Evolutionary conservation across 768 basidiomycete genomes (phyloP).

Genomic region (Fibroporia radiculosa): DNA sequence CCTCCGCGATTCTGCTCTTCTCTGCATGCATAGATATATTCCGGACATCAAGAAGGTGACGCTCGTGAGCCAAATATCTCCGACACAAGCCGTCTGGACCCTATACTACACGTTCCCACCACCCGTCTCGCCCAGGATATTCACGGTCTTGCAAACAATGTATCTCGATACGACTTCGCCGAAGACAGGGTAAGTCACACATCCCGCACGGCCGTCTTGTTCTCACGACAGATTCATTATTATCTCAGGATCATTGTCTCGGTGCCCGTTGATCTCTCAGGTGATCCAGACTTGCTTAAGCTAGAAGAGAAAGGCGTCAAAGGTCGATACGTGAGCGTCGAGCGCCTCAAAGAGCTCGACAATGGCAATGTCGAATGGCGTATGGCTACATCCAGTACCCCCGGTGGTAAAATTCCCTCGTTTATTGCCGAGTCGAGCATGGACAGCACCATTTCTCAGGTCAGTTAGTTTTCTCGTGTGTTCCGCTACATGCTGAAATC

Average conservation of each 20-base stretch:
- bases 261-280: constrained; percentile 59
- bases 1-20: background rate
- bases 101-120: constrained; percentile 66
- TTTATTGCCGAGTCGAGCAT: constrained; percentile 57
- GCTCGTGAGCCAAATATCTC: constrained; percentile 54
- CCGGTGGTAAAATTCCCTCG: constrained; percentile 61
- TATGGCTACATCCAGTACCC: constrained; percentile 71
- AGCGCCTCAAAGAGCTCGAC: constrained; percentile 53
- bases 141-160: constrained; percentile 65
- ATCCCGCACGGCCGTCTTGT: background rate
- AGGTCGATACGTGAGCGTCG: constrained; percentile 65
- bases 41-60: constrained; percentile 55
- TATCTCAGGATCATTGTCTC: constrained; percentile 37
- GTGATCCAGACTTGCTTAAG: constrained; percentile 48
- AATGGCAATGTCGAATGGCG: constrained; percentile 66
- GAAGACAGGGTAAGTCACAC: constrained; percentile 47
- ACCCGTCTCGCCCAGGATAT: constrained; percentile 65
- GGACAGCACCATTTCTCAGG: constrained; percentile 55
- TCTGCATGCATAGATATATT: constrained; percentile 44
- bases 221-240: background rate
- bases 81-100: constrained; percentile 61
- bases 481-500: background rate
- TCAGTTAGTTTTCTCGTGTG: constrained; percentile 23
- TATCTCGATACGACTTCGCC: constrained; percentile 42
- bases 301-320: constrained; percentile 57